These are phyloP conservation scores for Diaporthe sp. DNA, from an alignment of 2,329 filamentous ascomycete genomes.

Conservation along the genomic window DNA sequence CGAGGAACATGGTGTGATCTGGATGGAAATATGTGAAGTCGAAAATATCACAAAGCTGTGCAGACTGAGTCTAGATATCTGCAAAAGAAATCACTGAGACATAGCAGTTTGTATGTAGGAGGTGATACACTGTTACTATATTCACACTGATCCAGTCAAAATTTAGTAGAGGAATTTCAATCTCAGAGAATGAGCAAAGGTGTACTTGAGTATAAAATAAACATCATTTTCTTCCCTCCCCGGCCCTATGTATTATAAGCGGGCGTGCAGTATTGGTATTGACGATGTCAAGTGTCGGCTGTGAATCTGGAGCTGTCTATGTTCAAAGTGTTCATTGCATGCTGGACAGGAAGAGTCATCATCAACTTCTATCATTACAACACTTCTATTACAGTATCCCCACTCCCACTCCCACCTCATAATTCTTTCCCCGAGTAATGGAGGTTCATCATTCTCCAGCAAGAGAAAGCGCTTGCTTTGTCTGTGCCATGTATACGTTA, in stretches of 20 bases:
- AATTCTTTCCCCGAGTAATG: neutral
- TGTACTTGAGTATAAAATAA: neutral
- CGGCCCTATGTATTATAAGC: neutral
- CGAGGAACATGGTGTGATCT: too few relatives aligned
- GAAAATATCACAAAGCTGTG: too few relatives aligned
- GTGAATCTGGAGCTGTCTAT: neutral
- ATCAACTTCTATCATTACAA: constrained; percentile 28
- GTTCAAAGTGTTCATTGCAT: neutral
- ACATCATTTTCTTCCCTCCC: neutral
- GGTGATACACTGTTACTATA: too few relatives aligned
- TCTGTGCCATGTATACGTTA: constrained; percentile 6
- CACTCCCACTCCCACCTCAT: neutral
- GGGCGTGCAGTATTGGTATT: neutral
- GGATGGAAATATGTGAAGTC: too few relatives aligned
- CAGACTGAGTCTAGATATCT: too few relatives aligned
- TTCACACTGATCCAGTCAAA: neutral
- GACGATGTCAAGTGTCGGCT: neutral
- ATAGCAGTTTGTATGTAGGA: too few relatives aligned
- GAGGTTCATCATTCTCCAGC: constrained; percentile 3
- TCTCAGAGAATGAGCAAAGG: neutral
- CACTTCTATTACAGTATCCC: constrained; percentile 29
- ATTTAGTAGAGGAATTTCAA: neutral
- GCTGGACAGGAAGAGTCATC: neutral
- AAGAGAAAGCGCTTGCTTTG: neutral
- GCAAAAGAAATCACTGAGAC: too few relatives aligned